These are phyloP conservation scores for Gillenia trifoliata DNA, from an alignment of 306 rosid genomes.

Conservation along the genomic window DNA sequence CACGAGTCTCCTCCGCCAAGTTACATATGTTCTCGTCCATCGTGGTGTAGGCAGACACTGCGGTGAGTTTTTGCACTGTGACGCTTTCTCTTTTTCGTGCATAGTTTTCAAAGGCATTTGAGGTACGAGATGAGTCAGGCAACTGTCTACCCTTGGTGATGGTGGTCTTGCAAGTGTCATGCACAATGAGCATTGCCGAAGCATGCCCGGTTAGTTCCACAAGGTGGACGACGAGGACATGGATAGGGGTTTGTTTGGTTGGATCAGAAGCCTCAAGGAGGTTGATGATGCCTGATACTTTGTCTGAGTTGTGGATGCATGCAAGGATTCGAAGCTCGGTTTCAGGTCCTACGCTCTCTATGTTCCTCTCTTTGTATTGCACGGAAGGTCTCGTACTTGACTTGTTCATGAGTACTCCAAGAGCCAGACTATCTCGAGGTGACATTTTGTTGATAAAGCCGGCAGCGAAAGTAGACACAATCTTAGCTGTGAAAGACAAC, in stretches of 20 bases:
- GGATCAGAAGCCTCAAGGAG: constrained; percentile 35
- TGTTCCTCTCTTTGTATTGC: constrained; percentile 11
- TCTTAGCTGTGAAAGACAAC: constrained; percentile 3
- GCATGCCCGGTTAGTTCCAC: constrained; percentile 35
- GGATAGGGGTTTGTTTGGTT: constrained; percentile 26
- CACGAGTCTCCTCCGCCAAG: constrained; percentile 35
- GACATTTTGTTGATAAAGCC: constrained; percentile 21
- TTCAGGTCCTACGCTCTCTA: constrained; percentile 18
- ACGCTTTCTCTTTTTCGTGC: constrained; percentile 6
- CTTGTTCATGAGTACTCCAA: constrained; percentile 33
- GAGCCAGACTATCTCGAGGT: constrained; percentile 19
- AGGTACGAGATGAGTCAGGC: background rate
- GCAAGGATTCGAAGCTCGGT: constrained; percentile 24
- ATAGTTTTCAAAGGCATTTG: constrained; percentile 17
- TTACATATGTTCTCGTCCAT: constrained; percentile 44
- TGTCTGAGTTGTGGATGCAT: constrained; percentile 22
- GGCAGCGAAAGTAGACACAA: constrained; percentile 19
- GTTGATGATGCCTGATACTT: constrained; percentile 30
- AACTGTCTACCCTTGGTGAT: background rate
- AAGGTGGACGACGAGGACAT: constrained; percentile 29
- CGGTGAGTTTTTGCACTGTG: constrained; percentile 29
- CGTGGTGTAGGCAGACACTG: constrained; percentile 35
- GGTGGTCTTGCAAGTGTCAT: constrained; percentile 14
- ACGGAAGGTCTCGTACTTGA: background rate
- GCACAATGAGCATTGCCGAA: constrained; percentile 47